phyloP scores from a whole-genome alignment of 306 rosid genomes.

The Begonia masoniana region DNA sequence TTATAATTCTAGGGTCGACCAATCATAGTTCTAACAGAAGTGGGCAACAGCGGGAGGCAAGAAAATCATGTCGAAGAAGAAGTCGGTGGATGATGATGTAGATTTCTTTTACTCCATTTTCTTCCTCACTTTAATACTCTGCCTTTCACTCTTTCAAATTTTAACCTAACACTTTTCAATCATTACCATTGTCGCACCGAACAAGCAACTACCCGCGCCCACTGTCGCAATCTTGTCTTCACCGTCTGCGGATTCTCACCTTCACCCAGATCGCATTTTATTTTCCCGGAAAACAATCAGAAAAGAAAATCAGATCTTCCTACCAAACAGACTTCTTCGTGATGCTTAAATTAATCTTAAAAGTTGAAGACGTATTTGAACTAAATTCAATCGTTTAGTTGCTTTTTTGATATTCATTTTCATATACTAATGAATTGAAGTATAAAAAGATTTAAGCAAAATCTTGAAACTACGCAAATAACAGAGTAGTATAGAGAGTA shows the following conservation, averaged over 20 bases:
- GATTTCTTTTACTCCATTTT: neutral
- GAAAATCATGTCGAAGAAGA: slow-evolving; percentile 1
- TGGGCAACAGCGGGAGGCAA: neutral
- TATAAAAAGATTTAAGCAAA: neutral
- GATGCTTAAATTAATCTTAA: too few relatives aligned
- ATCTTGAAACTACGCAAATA: neutral
- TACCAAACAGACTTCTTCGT: too few relatives aligned
- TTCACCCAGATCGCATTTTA: slow-evolving; percentile 1
- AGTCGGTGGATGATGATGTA: slow-evolving; percentile 1
- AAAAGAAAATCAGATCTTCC: neutral
- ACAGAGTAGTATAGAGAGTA: neutral
- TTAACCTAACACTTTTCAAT: neutral
- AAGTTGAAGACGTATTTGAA: too few relatives aligned
- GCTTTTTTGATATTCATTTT: neutral
- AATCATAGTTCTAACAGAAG: neutral
- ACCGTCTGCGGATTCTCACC: slow-evolving; percentile 36
- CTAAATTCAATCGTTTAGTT: too few relatives aligned
- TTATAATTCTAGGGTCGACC: neutral
- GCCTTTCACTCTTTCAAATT: too few relatives aligned
- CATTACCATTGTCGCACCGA: slow-evolving; percentile 26
- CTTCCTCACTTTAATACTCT: neutral
- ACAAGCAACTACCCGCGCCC: slow-evolving; percentile 77
- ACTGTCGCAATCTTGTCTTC: slow-evolving; percentile 61
- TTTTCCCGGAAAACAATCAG: slow-evolving; percentile 6
- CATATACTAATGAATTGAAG: neutral